Evolutionary conservation across 2,329 filamentous ascomycete genomes (phyloP), one percentile per base, ranked within the genome.

Genomic region (Sarocladium oryzae): DNA sequence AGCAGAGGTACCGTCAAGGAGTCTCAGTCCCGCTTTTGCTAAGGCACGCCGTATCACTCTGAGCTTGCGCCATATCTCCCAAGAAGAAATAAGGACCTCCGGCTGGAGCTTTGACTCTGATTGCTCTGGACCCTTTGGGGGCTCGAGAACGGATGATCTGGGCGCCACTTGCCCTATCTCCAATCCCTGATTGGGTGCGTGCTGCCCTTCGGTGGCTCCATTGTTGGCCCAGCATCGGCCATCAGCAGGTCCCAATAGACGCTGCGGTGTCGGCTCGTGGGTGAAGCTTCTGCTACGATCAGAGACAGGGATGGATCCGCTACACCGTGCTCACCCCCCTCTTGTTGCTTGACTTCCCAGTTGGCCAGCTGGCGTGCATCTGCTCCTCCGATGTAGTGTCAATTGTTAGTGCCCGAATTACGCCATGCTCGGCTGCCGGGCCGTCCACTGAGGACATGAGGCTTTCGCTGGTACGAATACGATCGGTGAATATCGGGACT

Each of bases 61-160:
- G 28, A 21, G 30, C 46, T 49, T 49, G 46, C 46, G 46, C 46
- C 46, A 49, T 49, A 49, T 49, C 46, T 49, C 28, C 32, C 30
- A 36, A 18, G 23, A n/a, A n/a, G n/a, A n/a, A 49, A 36, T 32
- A 21, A 36, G 33, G 46, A 32, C 46, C 33, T 26, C 15, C 43
- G 11, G 30, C 46, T 18, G 46, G 33, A 24, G 26, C 43, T 49
- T 24, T 15, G 16, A 20, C 13, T 35, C 20, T 26, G 20, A 5
- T 21, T 18, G 16, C 32, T 28, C 32, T 37, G 30, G 30, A 23
- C 46, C 30, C 21, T 37, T 37, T n/a, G n/a, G n/a, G n/a, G 30
- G 26, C 46, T 37, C 46, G 16, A n/a, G 4, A 43, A 37, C 32
- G 46, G 21, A 13, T 5, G 15, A 8, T 26, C 11, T 21, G n/a